These are phyloP conservation scores for Suillus sp. DNA, from an alignment of 768 basidiomycete genomes.

Conservation along the genomic window DNA sequence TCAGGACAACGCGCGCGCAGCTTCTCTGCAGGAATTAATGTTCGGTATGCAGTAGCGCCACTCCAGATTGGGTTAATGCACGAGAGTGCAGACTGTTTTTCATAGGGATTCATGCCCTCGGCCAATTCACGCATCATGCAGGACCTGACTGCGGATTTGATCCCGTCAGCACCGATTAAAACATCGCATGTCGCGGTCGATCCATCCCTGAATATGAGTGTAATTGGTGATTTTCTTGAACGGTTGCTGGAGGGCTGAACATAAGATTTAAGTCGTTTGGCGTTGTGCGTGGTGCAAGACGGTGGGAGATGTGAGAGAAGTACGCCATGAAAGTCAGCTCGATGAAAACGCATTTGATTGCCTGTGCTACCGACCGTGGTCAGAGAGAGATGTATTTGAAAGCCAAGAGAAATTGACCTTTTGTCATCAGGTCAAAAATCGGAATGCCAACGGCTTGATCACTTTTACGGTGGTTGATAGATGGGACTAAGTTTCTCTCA, in stretches of 20 bases:
- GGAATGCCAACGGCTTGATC: constrained; percentile 57
- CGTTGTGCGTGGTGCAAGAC: constrained; percentile 48
- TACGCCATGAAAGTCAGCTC: constrained; percentile 65
- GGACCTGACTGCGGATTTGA: constrained; percentile 53
- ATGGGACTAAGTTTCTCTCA: constrained; percentile 40
- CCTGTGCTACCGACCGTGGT: constrained; percentile 37
- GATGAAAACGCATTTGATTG: constrained; percentile 56
- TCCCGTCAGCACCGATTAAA: constrained; percentile 69
- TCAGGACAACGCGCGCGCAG: constrained; percentile 44
- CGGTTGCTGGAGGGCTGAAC: constrained; percentile 39
- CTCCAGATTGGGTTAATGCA: constrained; percentile 59
- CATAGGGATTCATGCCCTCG: constrained; percentile 37
- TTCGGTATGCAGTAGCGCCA: constrained; percentile 60
- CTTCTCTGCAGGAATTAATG: constrained; percentile 55
- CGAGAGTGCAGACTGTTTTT: constrained; percentile 43
- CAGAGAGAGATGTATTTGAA: background rate
- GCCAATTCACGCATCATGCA: constrained; percentile 37
- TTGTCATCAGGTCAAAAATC: constrained; percentile 55
- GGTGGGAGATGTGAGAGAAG: constrained; percentile 53
- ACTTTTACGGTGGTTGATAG: constrained; percentile 61
- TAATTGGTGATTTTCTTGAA: constrained; percentile 32
- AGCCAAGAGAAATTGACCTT: constrained; percentile 43
- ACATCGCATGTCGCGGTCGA: constrained; percentile 61
- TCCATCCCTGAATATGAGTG: constrained; percentile 63
- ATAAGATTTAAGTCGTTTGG: constrained; percentile 63